Percentiles rank a stretch among this genome's conserved stretches.
phyloP scores from a whole-genome alignment of 139 green algal species.

The Chlamydomonas eustigma region DNA sequence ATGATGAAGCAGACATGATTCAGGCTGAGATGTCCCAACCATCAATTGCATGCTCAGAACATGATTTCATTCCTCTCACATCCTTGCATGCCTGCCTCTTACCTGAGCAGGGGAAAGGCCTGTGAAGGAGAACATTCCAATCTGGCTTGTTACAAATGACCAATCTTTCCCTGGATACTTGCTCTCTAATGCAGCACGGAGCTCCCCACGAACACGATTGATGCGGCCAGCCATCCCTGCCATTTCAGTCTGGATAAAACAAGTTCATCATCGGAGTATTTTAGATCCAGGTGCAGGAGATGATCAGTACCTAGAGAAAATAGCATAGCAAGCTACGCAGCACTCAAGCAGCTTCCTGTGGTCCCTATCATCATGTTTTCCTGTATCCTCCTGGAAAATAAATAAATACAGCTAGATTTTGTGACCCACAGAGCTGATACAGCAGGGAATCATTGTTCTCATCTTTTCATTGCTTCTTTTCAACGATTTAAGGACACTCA shows the following conservation, averaged over 20 bases:
- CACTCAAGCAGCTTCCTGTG: neutral
- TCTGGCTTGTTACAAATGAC: conserved; percentile 86
- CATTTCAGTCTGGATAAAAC: conserved; percentile 87
- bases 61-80: no score
- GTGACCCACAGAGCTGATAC: no score
- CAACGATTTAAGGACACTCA: neutral
- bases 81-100: no score
- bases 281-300: no score
- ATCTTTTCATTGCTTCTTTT: conserved; percentile 6
- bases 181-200: conserved; percentile 68
- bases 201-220: conserved; percentile 72
- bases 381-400: no score
- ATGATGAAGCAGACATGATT: no score
- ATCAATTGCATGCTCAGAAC: no score
- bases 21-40: no score
- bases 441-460: neutral
- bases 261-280: no score
- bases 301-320: neutral
- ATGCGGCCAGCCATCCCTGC: conserved; percentile 93
- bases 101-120: conserved; percentile 75
- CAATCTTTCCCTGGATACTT: conserved; percentile 80
- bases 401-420: no score
- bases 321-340: neutral
- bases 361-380: no score
- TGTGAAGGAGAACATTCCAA: conserved; percentile 91